Conservation (phyloP, 2,329 filamentous ascomycete genomes). For the Phaeomoniella chlamydospora region DNA sequence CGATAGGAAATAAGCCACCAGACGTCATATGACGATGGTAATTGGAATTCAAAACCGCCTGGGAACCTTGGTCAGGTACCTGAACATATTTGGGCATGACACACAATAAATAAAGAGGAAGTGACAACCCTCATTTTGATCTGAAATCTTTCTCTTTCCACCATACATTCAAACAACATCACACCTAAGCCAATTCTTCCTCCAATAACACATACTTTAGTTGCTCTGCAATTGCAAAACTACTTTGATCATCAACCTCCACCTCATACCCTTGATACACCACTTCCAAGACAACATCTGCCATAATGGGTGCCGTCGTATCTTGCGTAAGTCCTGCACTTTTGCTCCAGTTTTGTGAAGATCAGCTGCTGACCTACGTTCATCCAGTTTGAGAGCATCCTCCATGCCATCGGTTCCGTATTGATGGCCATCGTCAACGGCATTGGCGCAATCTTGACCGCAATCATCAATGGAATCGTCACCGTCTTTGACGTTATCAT, state of each 20-base stretch:
- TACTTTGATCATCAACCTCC: neutral
- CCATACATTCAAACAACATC: slow-evolving; percentile 2
- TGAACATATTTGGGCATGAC: too few species aligned
- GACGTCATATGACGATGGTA: too few species aligned
- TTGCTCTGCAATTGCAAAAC: neutral
- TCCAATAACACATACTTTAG: neutral
- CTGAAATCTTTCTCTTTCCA: too few species aligned
- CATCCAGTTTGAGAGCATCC: slow-evolving; percentile 40
- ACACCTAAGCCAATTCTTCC: neutral
- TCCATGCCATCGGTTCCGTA: slow-evolving; percentile 49
- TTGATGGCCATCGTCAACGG: slow-evolving; percentile 56
- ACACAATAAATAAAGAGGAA: too few species aligned
- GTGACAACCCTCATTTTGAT: too few species aligned
- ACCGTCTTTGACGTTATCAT: slow-evolving; percentile 52
- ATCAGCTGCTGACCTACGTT: neutral
- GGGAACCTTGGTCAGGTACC: too few species aligned
- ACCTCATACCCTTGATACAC: neutral
- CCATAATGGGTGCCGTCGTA: slow-evolving; percentile 66
- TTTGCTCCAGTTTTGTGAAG: neutral
- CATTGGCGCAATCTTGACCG: slow-evolving; percentile 44
- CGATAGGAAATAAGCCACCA: too few species aligned
- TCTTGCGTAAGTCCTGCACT: slow-evolving; percentile 56
- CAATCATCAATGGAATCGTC: slow-evolving; percentile 54
- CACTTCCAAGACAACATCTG: slow-evolving; percentile 2
- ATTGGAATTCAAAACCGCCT: too few species aligned